phyloP scores from a whole-genome alignment of 2,329 filamentous ascomycete species.

The Lasiodiplodia theobromae region DNA sequence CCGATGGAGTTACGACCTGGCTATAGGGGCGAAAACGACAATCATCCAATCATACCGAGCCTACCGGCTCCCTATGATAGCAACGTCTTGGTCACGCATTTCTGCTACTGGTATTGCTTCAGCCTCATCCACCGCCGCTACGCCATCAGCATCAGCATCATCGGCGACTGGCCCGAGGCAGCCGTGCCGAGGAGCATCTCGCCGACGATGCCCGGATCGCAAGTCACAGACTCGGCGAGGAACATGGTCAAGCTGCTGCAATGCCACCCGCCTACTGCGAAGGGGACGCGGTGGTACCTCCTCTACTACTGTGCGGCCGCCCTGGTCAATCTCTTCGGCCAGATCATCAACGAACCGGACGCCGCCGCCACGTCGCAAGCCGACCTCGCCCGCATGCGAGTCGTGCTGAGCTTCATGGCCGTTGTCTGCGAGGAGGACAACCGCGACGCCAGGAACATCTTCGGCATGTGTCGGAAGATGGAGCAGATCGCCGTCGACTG shows the following conservation, averaged over 20 bases:
- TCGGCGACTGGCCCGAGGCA: neutral
- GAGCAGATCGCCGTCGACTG: neutral
- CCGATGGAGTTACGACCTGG: neutral
- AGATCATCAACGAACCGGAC: neutral
- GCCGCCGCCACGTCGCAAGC: neutral
- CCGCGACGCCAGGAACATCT: neutral
- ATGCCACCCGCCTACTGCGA: neutral
- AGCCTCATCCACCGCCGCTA: conserved; percentile 1
- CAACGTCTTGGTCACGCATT: neutral
- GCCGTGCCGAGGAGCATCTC: neutral
- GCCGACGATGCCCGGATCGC: neutral
- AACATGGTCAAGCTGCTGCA: neutral
- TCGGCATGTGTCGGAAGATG: neutral
- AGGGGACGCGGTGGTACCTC: conserved; percentile 5
- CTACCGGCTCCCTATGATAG: neutral
- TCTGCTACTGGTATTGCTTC: conserved; percentile 14
- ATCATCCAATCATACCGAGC: neutral
- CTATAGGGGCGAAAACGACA: neutral
- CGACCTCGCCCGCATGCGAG: neutral
- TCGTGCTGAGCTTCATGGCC: neutral
- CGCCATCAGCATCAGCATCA: neutral
- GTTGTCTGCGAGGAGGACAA: neutral
- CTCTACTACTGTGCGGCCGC: conserved; percentile 13
- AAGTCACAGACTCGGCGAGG: neutral
- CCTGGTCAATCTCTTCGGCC: neutral